Evolutionary conservation across 179 eudicot genomes (phyloP), one percentile per base, ranked within the genome.

Genomic region (Patellifolia procumbens): DNA sequence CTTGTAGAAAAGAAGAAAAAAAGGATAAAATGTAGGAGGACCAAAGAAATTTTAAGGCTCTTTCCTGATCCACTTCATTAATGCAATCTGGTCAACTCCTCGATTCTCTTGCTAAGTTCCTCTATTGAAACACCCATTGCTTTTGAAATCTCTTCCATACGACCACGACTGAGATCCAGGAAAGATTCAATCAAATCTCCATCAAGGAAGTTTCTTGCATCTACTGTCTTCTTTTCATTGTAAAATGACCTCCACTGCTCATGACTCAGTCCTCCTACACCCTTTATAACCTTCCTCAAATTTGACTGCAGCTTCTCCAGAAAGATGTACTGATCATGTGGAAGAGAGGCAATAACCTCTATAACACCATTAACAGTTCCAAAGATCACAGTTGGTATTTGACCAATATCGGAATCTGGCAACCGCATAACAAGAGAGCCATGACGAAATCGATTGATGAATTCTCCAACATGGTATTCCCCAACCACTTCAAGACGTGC

Each of bases 401-500:
- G 99, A 62, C 97, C 98, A 4, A 90, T 88, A 1, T 95, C 98
- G 4, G 98, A 91, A 82, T 95, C 98, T 0, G 98, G 98, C 70
- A 95, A 72, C 66, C 99, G 87, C 99, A 95, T 95, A 19, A 95
- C 99, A 16, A 95, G 98, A 49, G 99, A 95, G 37, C 99, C 99
- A 32, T 93, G 99, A 22, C 94, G 85, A 78, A 95, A 95, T 16
- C 97, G 89, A 73, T 95, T 95, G 67, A 95, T 87, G 43, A 95
- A 95, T 79, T 96, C 98, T 7, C 98, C 98, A 15, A 96, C 91
- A 78, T 96, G 98, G 88, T 91, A 93, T 77, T 93, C 98, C n/a
- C 98, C 99, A 2, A 88, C 98, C 17, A 92, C 97, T 72, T 96
- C 99, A 31, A 96, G 98, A 31, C 99, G 99, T n/a, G 94, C 91